These are phyloP conservation scores for Fusarium mexicanum DNA, from an alignment of 2,329 filamentous ascomycete genomes.

Conservation along the genomic window DNA sequence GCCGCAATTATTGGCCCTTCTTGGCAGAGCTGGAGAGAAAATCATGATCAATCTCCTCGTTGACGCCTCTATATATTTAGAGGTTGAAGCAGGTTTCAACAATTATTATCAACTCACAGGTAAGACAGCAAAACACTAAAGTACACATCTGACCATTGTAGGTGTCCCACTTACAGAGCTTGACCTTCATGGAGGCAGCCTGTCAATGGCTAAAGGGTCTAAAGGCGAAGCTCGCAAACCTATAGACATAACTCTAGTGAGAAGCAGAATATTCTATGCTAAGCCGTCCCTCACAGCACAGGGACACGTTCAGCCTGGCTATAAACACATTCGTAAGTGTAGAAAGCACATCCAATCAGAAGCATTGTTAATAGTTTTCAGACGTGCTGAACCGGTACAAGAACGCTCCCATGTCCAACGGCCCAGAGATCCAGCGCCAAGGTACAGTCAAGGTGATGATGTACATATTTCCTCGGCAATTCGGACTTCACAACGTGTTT, in stretches of 20 bases:
- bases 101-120: slow-evolving; percentile 86
- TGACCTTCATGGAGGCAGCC: slow-evolving; percentile 39
- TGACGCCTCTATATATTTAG: slow-evolving; percentile 79
- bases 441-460: slow-evolving; percentile 81
- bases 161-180: slow-evolving; percentile 62
- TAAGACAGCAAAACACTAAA: slow-evolving; percentile 46
- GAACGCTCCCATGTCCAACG: background rate
- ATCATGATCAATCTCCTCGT: slow-evolving; percentile 82
- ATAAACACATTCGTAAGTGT: slow-evolving; percentile 80
- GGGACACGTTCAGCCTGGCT: slow-evolving; percentile 75
- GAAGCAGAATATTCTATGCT: slow-evolving; percentile 88
- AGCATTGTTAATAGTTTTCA: slow-evolving; percentile 50
- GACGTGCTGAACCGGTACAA: slow-evolving; percentile 82
- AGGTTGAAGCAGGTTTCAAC: slow-evolving; percentile 65
- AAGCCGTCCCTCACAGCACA: slow-evolving; percentile 75
- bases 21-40: slow-evolving; percentile 79
- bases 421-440: slow-evolving; percentile 28
- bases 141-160: slow-evolving; percentile 37
- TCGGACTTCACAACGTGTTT: slow-evolving; percentile 92
- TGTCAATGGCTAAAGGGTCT: background rate
- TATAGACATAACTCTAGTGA: slow-evolving; percentile 77
- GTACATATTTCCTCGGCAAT: slow-evolving; percentile 94
- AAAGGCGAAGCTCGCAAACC: slow-evolving; percentile 44
- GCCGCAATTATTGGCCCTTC: slow-evolving; percentile 76
- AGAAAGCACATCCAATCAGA: background rate